These are phyloP conservation scores for Allium sativum DNA, from an alignment of 106 monocot species.

Conservation along the genomic window DNA sequence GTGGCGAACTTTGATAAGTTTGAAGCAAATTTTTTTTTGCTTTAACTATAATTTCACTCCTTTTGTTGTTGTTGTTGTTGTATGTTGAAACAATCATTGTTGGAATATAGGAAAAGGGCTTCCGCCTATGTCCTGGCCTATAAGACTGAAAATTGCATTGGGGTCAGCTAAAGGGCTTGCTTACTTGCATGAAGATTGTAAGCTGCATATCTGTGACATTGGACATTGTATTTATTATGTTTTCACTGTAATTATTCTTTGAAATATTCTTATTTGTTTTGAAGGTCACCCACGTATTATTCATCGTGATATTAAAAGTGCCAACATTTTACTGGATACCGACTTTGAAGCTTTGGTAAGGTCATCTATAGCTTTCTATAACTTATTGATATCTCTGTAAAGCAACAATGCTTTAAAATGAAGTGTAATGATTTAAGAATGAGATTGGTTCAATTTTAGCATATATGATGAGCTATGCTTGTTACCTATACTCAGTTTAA, in stretches of 20 bases:
- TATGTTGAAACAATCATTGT: background rate
- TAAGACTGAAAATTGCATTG: conserved; percentile 69
- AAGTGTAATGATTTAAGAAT: too few species aligned
- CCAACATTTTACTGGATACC: conserved; percentile 73
- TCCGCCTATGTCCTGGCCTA: conserved; percentile 61
- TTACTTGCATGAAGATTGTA: conserved; percentile 91
- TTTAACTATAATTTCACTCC: background rate
- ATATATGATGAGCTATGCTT: too few species aligned
- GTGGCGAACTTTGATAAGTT: too few species aligned
- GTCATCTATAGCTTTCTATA: background rate
- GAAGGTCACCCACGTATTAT: conserved; percentile 86
- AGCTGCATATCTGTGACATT: conserved; percentile 7
- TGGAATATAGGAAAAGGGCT: conserved; percentile 40
- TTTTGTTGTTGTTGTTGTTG: background rate
- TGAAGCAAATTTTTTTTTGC: too few species aligned
- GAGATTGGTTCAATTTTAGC: too few species aligned
- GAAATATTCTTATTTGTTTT: conserved; percentile 4
- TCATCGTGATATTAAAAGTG: conserved; percentile 81
- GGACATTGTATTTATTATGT: background rate
- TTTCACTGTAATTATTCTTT: background rate
- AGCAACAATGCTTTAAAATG: too few species aligned
- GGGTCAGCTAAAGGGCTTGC: conserved; percentile 83
- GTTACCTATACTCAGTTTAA: too few species aligned
- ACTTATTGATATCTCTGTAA: too few species aligned
- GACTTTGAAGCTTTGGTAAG: conserved; percentile 76